These are phyloP conservation scores for Colletotrichum costaricense DNA, from an alignment of 2,329 filamentous ascomycete species.

Conservation along the genomic window DNA sequence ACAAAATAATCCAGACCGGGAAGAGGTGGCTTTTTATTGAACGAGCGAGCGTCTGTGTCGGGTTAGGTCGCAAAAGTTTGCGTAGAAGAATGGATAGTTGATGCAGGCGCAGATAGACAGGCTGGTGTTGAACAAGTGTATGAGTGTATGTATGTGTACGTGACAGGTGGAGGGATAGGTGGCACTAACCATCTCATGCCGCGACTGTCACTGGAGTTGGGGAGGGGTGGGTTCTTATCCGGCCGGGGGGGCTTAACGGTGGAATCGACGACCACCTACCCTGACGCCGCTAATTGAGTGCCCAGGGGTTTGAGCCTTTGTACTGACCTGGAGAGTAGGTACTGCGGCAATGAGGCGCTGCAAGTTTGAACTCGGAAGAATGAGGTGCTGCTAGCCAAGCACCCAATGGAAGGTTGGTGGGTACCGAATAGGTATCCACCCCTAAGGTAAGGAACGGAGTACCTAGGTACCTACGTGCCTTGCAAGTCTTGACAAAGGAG, in stretches of 20 bases:
- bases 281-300: conserved; percentile 9
- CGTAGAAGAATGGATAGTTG: background rate
- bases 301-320: conserved; percentile 12
- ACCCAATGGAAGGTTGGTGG: too few species aligned
- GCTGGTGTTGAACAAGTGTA: background rate
- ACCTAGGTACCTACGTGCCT: background rate
- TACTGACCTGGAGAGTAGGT: background rate
- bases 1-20: background rate
- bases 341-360: background rate
- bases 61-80: background rate
- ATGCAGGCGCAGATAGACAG: background rate
- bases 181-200: background rate
- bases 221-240: conserved; percentile 1
- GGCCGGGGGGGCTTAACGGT: background rate
- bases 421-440: too few species aligned
- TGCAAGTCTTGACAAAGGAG: background rate
- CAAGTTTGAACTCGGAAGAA: background rate
- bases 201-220: background rate
- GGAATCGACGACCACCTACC: background rate
- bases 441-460: background rate
- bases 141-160: background rate
- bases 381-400: too few species aligned
- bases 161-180: conserved; percentile 2
- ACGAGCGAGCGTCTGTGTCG: background rate
- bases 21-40: background rate